Evolutionary conservation across 2,329 filamentous ascomycete genomes (phyloP).

Genomic region (Colletotrichum higginsianum): DNA sequence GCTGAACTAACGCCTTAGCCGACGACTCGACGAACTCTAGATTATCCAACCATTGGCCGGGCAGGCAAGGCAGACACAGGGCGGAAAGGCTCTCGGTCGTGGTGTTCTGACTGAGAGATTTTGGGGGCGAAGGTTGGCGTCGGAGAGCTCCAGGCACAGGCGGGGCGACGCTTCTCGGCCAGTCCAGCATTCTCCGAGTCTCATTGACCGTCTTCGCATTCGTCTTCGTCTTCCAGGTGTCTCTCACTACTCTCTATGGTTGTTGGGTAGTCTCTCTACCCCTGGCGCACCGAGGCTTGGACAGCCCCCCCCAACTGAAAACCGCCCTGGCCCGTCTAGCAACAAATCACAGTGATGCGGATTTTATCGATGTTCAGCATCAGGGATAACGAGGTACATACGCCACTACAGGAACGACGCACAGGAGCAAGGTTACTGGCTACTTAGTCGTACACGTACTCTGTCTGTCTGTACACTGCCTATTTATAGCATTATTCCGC

Average conservation of each 20-base stretch:
- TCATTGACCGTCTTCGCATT: conserved; percentile 5
- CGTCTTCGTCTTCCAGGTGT: neutral
- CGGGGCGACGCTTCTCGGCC: neutral
- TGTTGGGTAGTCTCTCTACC: conserved; percentile 6
- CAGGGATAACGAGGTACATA: conserved; percentile 6
- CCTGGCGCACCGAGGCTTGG: conserved; percentile 16
- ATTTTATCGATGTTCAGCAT: neutral
- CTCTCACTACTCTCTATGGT: neutral
- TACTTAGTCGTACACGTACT: neutral
- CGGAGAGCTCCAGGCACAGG: neutral
- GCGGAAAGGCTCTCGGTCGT: neutral
- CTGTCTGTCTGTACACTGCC: conserved; percentile 5
- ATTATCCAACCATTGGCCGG: conserved; percentile 5
- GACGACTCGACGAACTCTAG: conserved; percentile 20
- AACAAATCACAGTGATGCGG: conserved; percentile 3
- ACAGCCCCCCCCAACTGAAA: conserved; percentile 1
- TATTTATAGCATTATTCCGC: conserved; percentile 28
- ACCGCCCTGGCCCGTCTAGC: neutral
- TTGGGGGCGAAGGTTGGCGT: neutral
- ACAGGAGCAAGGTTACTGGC: conserved; percentile 13
- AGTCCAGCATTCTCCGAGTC: neutral
- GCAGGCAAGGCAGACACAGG: neutral
- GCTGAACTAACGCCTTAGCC: conserved; percentile 1
- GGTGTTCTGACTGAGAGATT: neutral
- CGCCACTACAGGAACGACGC: neutral